phyloP scores from a whole-genome alignment of 2,329 filamentous ascomycete species.

The Fusarium piperis region DNA sequence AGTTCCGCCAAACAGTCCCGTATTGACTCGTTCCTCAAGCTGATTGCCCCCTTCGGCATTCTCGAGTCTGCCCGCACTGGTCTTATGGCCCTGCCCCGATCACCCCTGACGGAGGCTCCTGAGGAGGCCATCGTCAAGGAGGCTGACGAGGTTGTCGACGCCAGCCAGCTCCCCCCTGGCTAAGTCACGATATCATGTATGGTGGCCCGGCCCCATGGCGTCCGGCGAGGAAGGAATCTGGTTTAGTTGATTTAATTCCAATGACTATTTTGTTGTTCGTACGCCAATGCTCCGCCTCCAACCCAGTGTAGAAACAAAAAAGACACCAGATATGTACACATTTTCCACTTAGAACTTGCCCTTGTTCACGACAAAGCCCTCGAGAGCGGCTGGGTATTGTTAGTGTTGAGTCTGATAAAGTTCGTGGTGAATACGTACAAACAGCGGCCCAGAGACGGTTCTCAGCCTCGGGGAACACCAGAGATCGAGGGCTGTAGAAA shows the following conservation, averaged over 20 bases:
- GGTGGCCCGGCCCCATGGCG: slow-evolving; percentile 35
- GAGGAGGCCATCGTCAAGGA: slow-evolving; percentile 81
- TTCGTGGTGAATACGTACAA: slow-evolving; percentile 58
- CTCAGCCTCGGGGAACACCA: slow-evolving; percentile 95
- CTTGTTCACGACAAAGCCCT: slow-evolving; percentile 94
- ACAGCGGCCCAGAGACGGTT: slow-evolving; percentile 94
- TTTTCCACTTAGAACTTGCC: slow-evolving; percentile 68
- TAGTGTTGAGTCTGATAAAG: slow-evolving; percentile 10
- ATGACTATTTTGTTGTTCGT: slow-evolving; percentile 42
- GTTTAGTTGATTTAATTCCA: slow-evolving; percentile 41
- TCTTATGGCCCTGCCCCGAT: slow-evolving; percentile 95
- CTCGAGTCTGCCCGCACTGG: slow-evolving; percentile 95
- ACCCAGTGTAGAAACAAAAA: slow-evolving; percentile 25
- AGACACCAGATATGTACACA: slow-evolving; percentile 5
- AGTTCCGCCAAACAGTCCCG: slow-evolving; percentile 91
- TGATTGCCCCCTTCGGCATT: slow-evolving; percentile 93
- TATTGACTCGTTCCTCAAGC: slow-evolving; percentile 98
- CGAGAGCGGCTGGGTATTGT: slow-evolving; percentile 69
- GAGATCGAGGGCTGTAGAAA: slow-evolving; percentile 84
- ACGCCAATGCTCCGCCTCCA: slow-evolving; percentile 35
- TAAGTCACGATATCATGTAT: slow-evolving; percentile 54
- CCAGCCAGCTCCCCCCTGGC: slow-evolving; percentile 91
- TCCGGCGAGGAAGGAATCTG: slow-evolving; percentile 42
- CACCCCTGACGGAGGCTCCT: slow-evolving; percentile 79
- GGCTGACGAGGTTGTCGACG: slow-evolving; percentile 93